phyloP scores from a whole-genome alignment of 75 land plant genomes.

The Picea glauca region DNA sequence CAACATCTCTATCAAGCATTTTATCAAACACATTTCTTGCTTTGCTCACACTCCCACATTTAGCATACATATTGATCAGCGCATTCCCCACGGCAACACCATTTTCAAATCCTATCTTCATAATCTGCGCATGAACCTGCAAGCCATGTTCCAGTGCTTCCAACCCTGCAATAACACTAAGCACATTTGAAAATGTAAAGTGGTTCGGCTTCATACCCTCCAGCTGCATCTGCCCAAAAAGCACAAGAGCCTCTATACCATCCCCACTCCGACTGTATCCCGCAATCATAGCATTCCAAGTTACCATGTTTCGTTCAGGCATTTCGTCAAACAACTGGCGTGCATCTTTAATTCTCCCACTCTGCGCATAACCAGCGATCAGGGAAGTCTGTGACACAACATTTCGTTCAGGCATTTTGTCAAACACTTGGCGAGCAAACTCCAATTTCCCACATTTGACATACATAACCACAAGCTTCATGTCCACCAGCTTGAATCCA shows the following conservation, averaged over 20 bases:
- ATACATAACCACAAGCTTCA: constrained; percentile 11
- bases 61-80: constrained; percentile 19
- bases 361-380: constrained; percentile 49
- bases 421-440: constrained; percentile 14
- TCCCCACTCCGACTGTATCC: constrained; percentile 50
- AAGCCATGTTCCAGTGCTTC: constrained; percentile 39
- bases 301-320: constrained; percentile 35
- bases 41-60: constrained; percentile 14
- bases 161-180: constrained; percentile 31
- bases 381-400: constrained; percentile 16
- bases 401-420: not conserved
- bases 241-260: constrained; percentile 28
- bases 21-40: no score
- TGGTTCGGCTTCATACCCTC: constrained; percentile 22
- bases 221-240: constrained; percentile 32
- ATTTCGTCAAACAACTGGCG: constrained; percentile 37
- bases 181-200: constrained; percentile 33
- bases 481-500: constrained; percentile 7
- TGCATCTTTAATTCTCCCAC: constrained; percentile 37
- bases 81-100: constrained; percentile 19
- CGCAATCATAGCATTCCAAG: constrained; percentile 76
- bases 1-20: constrained; percentile 23
- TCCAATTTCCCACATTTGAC: constrained; percentile 7
- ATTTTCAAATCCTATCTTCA: constrained; percentile 8
- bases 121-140: constrained; percentile 11